phyloP scores from a whole-genome alignment of 2,329 filamentous ascomycete genomes.

The Fusarium bactridioides region DNA sequence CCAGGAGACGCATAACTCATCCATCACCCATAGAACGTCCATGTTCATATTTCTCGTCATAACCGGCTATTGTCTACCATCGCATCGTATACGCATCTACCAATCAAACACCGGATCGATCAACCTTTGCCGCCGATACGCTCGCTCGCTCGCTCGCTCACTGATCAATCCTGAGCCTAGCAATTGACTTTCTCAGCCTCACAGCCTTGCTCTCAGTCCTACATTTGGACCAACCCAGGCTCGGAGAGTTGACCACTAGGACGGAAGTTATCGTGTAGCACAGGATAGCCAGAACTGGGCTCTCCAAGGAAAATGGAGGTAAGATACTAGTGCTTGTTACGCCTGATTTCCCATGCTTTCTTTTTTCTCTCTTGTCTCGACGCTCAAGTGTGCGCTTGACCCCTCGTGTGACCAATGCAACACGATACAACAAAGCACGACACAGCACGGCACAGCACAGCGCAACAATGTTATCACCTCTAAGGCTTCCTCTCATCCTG shows the following conservation, averaged over 20 bases:
- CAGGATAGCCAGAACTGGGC: neutral
- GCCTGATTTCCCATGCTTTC: neutral
- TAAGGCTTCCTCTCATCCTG: neutral
- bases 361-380: neutral
- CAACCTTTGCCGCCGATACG: conserved; percentile 6
- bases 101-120: neutral
- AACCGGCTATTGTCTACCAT: neutral
- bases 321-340: conserved; percentile 16
- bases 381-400: conserved; percentile 18
- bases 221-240: conserved; percentile 2
- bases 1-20: neutral
- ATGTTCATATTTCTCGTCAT: neutral
- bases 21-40: neutral
- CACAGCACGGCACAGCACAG: neutral
- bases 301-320: conserved; percentile 28
- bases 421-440: neutral
- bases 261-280: conserved; percentile 8
- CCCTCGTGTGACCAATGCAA: conserved; percentile 22
- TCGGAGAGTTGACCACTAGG: conserved; percentile 1
- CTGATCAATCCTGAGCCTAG: conserved; percentile 6
- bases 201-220: conserved; percentile 12
- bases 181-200: conserved; percentile 23
- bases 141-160: neutral
- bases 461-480: neutral
- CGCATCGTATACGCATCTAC: neutral